Percentiles rank a stretch among this genome's conserved stretches.
These are phyloP conservation scores for Nigrospora oryzae DNA, from an alignment of 2,329 filamentous ascomycete species.

Conservation along the genomic window DNA sequence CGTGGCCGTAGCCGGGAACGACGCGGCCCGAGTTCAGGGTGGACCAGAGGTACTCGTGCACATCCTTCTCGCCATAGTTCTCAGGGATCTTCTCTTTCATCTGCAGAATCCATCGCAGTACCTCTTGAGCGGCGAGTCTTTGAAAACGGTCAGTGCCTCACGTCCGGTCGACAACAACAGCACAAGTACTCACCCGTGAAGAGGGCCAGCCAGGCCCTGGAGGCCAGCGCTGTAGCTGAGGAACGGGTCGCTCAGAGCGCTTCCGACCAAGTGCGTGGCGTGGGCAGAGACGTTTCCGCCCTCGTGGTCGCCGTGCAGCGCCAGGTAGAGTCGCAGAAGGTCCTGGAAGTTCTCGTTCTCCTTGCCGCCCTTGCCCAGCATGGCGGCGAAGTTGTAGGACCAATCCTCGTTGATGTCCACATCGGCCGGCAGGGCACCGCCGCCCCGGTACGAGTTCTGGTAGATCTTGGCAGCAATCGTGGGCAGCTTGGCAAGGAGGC, in stretches of 20 bases:
- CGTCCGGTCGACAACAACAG: background rate
- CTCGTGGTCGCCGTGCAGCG: constrained; percentile 96
- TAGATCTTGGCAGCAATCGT: constrained; percentile 97
- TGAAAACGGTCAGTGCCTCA: too few relatives aligned
- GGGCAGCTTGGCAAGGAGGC: constrained; percentile 88
- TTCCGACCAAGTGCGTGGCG: constrained; percentile 88
- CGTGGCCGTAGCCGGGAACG: constrained; percentile 91
- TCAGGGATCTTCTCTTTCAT: constrained; percentile 86
- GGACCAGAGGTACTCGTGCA: constrained; percentile 84
- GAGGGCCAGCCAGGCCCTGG: constrained; percentile 87
- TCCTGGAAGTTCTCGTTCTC: constrained; percentile 94
- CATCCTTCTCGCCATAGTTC: constrained; percentile 70
- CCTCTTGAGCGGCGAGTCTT: constrained; percentile 88
- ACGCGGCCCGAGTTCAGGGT: constrained; percentile 92
- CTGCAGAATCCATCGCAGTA: constrained; percentile 90
- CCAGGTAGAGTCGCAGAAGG: constrained; percentile 84
- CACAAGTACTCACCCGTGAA: constrained; percentile 57
- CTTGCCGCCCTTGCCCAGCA: constrained; percentile 83
- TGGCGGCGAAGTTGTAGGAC: constrained; percentile 97
- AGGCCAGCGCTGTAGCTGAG: constrained; percentile 93
- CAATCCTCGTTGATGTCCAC: constrained; percentile 85
- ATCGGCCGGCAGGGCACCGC: constrained; percentile 63
- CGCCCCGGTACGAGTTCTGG: constrained; percentile 77
- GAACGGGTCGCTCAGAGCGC: constrained; percentile 89
- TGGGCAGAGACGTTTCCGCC: constrained; percentile 97